Evolutionary conservation across 139 green algal genomes (phyloP), one percentile per base, ranked within the genome.

Genomic region (Haematococcus lacustris): DNA sequence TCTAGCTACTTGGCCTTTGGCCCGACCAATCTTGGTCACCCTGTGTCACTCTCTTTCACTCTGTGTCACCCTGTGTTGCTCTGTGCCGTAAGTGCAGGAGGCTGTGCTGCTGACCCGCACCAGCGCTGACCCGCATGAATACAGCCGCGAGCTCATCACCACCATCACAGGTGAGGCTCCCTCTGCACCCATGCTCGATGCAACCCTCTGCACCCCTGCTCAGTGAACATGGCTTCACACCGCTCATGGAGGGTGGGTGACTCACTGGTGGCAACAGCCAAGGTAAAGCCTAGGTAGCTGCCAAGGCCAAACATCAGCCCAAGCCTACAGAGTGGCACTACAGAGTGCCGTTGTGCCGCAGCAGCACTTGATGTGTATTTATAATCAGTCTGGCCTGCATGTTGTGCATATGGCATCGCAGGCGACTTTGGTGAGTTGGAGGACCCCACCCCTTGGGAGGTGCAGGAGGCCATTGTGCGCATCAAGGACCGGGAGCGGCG

Each of bases 401-500:
- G 30, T 34, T 47, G 30, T 47, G 62, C 34, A 47, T 30, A 5
- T 41, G 25, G 32, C 34, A 41, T 68, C 32, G n/a, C n/a, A 34
- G 7, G 50, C 21, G 21, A 63, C 34, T 47, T 68, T 68, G 61
- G 34, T 4, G 79, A 84, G 74, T 67, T 88, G 70, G 83, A 88
- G 73, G 79, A 86, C 53, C 79, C 83, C 9, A 86, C 83, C n/a
- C 83, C 83, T 1, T 88, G 83, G 83, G 83, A 88, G 78, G 80
- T 88, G 51, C 77, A 82, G 73, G 73, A 79, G n/a, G 77, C 73
- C 3, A 75, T 82, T 33, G 21, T 38, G 21, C 68, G 77, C 21
- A 76, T 82, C 68, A 78, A 79, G 70, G 69, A 79, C 37, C 78
- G 80, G 23, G 83, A 89, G 65, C 68, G 80, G 26, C 47, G 70